Conservation (phyloP, 331 rosid species). For the Spiraea crenata region DNA sequence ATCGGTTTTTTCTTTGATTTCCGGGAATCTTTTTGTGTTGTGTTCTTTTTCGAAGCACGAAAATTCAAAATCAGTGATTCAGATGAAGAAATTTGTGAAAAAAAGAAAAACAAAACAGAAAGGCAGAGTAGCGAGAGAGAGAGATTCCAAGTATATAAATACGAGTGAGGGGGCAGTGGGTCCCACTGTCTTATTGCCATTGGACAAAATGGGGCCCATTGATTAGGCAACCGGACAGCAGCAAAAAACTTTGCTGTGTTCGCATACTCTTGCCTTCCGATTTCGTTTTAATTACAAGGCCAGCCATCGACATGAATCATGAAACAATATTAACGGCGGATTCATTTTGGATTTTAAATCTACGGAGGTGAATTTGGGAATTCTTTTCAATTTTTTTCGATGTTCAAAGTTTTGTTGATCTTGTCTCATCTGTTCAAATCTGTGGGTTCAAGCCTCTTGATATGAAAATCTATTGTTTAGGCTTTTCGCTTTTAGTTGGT, state of each 20-base stretch:
- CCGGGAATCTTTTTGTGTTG: conserved; percentile 21
- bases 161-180: conserved; percentile 8
- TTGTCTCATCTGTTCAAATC: neutral
- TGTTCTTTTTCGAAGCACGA: neutral
- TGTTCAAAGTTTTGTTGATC: no score
- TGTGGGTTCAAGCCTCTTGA: conserved; percentile 4
- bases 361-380: neutral
- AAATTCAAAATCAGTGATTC: neutral
- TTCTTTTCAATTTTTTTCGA: neutral
- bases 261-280: conserved; percentile 21
- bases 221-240: conserved; percentile 22
- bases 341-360: neutral
- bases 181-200: conserved; percentile 14
- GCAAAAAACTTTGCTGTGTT: conserved; percentile 1
- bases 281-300: conserved; percentile 34
- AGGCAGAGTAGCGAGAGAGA: neutral
- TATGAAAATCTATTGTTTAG: neutral
- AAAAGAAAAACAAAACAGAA: conserved; percentile 8
- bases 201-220: conserved; percentile 30
- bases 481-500: no score
- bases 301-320: neutral
- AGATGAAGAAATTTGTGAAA: conserved; percentile 10
- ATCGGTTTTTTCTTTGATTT: conserved; percentile 25
- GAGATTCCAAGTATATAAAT: conserved; percentile 15
- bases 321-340: no score